Evolutionary conservation across 1,284 basidiomycete genomes (phyloP).

Genomic region (Ceratobasidium theobromae): DNA sequence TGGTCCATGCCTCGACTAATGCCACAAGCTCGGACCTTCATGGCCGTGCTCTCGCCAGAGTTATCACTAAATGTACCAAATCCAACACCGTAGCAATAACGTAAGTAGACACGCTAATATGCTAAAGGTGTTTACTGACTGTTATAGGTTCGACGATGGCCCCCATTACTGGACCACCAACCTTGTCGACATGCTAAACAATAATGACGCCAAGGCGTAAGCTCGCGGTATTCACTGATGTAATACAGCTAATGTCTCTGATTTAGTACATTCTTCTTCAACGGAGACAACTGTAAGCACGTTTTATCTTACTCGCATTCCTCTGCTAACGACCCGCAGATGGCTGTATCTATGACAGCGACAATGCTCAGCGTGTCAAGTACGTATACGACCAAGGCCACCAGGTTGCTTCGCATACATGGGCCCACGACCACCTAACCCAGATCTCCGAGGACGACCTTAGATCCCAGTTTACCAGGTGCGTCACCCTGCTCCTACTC

Average conservation of each 20-base stretch:
- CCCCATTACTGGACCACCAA: slow-evolving; percentile 30
- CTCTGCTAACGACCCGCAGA: slow-evolving; percentile 1
- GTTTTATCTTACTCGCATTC: too few species aligned
- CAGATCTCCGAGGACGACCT: not conserved
- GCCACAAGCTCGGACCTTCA: too few species aligned
- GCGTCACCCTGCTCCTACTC: not conserved
- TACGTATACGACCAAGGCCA: slow-evolving; percentile 32
- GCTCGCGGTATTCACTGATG: not conserved
- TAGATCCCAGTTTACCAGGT: too few species aligned
- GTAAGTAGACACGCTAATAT: too few species aligned
- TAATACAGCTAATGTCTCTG: not conserved
- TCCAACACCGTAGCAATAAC: too few species aligned
- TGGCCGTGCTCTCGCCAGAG: too few species aligned
- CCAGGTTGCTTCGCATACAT: slow-evolving; percentile 31
- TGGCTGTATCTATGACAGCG: slow-evolving; percentile 9
- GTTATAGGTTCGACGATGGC: slow-evolving; percentile 36
- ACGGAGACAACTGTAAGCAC: slow-evolving; percentile 24
- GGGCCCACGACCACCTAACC: not conserved
- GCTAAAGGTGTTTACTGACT: too few species aligned
- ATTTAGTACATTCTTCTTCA: slow-evolving; percentile 25
- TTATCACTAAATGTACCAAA: too few species aligned
- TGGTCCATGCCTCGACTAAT: too few species aligned
- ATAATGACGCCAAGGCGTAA: slow-evolving; percentile 13
- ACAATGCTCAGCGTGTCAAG: slow-evolving; percentile 13
- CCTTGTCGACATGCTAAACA: not conserved